These are phyloP conservation scores for Macaranga tanarius DNA, from an alignment of 441 rosid species.

Conservation along the genomic window DNA sequence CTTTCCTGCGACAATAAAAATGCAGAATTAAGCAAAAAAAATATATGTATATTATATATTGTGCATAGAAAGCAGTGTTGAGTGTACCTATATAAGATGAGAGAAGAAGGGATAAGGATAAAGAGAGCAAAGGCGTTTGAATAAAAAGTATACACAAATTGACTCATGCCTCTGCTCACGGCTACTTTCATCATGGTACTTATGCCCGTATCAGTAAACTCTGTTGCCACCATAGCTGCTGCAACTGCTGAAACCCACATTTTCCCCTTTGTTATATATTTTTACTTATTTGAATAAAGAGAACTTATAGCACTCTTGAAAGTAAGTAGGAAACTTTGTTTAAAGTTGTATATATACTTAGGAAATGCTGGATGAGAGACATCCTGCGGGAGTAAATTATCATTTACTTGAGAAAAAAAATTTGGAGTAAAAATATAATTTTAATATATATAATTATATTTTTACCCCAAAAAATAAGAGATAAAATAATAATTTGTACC, in stretches of 20 bases:
- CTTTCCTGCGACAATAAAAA: constrained; percentile 17
- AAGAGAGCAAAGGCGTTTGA: constrained; percentile 38
- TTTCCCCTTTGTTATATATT: background rate
- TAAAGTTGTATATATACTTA: too few species aligned
- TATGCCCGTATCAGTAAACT: constrained; percentile 40
- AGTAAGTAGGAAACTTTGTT: too few species aligned
- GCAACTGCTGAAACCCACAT: constrained; percentile 26
- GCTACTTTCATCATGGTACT: constrained; percentile 43
- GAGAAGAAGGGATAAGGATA: constrained; percentile 37
- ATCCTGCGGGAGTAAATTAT: too few species aligned
- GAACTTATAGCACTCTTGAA: too few species aligned
- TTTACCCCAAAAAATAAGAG: too few species aligned
- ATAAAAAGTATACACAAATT: constrained; percentile 38
- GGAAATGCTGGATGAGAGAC: too few species aligned
- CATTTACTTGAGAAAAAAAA: too few species aligned
- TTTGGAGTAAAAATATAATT: too few species aligned
- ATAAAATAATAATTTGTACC: too few species aligned
- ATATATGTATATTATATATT: background rate
- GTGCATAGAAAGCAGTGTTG: too few species aligned
- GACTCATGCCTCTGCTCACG: constrained; percentile 40
- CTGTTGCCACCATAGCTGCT: constrained; percentile 32
- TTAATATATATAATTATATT: too few species aligned
- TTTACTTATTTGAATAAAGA: too few species aligned
- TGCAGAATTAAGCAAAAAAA: background rate
- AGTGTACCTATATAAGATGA: constrained; percentile 40